A percentile compares a stretch with the other conserved stretches of the same genome.
These are phyloP conservation scores for Microcyclospora pomicola DNA, from an alignment of 2,329 filamentous ascomycete genomes.

Conservation along the genomic window DNA sequence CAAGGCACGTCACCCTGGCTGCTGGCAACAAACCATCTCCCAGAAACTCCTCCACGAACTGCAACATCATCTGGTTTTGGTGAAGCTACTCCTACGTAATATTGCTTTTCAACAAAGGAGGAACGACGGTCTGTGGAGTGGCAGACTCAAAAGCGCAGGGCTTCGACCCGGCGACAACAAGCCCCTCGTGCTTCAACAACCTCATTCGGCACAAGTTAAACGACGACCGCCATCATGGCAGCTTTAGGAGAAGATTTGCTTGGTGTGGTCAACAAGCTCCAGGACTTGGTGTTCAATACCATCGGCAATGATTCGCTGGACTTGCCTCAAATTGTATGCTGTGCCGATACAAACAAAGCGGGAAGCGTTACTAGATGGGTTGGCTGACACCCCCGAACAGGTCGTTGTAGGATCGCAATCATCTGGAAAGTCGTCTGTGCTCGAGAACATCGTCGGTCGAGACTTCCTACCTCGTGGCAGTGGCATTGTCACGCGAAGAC, in stretches of 20 bases:
- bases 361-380: not conserved
- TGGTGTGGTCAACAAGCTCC: conserved; percentile 91
- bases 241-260: conserved; percentile 91
- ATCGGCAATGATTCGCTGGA: conserved; percentile 98
- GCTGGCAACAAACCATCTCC: too few relatives aligned
- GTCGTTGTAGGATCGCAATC: conserved; percentile 98
- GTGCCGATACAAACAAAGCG: conserved; percentile 5
- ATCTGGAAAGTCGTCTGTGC: conserved; percentile 92
- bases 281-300: conserved; percentile 98
- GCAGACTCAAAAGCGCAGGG: too few relatives aligned
- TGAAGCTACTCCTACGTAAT: too few relatives aligned
- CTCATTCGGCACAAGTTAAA: too few relatives aligned
- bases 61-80: too few relatives aligned
- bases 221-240: conserved; percentile 48
- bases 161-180: too few relatives aligned
- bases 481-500: conserved; percentile 88
- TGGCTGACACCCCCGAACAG: conserved; percentile 35
- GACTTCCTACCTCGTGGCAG: conserved; percentile 94
- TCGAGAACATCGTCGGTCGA: conserved; percentile 96
- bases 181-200: too few relatives aligned
- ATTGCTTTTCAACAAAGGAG: too few relatives aligned
- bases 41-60: too few relatives aligned
- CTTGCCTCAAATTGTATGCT: conserved; percentile 86
- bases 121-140: too few relatives aligned
- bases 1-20: too few relatives aligned